Percentiles rank a stretch among this genome's conserved stretches.
phyloP scores from a whole-genome alignment of 139 green algal species.

The Volvox africanus region DNA sequence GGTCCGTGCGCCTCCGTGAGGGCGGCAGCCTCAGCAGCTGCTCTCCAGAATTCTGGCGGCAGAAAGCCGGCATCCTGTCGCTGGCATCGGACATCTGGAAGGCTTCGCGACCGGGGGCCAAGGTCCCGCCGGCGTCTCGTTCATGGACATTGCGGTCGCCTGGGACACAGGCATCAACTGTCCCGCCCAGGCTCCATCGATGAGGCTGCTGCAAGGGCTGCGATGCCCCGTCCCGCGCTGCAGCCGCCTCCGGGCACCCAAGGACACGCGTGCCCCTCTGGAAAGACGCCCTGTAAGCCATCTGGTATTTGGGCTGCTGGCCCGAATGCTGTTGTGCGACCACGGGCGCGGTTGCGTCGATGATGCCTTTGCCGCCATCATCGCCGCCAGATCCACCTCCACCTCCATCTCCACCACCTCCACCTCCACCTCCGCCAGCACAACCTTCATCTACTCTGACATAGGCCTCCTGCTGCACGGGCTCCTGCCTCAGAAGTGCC shows the following conservation, averaged over 20 bases:
- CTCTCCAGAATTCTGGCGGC: background rate
- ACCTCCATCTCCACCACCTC: background rate
- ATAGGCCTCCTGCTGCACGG: background rate
- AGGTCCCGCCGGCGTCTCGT: background rate
- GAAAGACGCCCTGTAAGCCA: background rate
- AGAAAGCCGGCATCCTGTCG: background rate
- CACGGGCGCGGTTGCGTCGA: background rate
- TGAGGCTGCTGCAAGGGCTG: background rate
- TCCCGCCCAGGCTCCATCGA: background rate
- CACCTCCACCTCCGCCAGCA: background rate
- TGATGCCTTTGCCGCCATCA: background rate
- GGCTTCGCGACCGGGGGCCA: too few relatives aligned
- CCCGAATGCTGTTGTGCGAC: background rate
- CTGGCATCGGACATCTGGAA: too few relatives aligned
- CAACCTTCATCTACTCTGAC: background rate
- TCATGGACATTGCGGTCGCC: background rate
- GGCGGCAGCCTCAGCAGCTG: background rate
- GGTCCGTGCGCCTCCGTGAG: too few relatives aligned
- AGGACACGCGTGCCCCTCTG: background rate
- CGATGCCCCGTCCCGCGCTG: background rate
- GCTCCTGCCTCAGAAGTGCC: background rate
- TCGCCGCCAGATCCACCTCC: background rate
- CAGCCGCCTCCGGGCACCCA: background rate
- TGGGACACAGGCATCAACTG: too few relatives aligned
- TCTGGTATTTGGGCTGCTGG: background rate